phyloP scores from a whole-genome alignment of 768 basidiomycete species.

The Rhodotorula graminis region DNA sequence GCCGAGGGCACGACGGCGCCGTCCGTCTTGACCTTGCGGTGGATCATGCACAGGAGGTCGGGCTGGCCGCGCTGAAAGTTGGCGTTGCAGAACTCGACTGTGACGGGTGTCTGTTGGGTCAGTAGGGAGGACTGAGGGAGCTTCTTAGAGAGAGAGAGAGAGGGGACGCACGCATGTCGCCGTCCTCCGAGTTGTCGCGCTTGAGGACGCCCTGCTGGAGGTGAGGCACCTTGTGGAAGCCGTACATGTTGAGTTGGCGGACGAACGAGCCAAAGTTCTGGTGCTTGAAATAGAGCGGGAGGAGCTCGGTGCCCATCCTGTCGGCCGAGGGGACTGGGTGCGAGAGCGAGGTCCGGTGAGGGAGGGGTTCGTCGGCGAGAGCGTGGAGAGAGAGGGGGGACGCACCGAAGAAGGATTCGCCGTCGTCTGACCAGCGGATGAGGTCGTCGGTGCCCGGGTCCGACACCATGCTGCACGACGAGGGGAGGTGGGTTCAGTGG shows the following conservation, averaged over 20 bases:
- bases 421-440: conserved; percentile 85
- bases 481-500: neutral
- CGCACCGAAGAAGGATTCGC: conserved; percentile 86
- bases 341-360: neutral
- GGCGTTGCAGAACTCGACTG: conserved; percentile 77
- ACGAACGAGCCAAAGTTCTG: conserved; percentile 90
- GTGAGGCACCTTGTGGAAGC: conserved; percentile 86
- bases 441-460: conserved; percentile 74
- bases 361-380: too few species aligned
- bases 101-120: neutral
- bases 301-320: conserved; percentile 78
- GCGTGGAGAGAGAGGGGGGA: neutral
- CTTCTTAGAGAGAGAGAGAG: too few species aligned
- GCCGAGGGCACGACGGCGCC: conserved; percentile 1
- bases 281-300: conserved; percentile 96
- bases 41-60: conserved; percentile 78
- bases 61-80: conserved; percentile 68
- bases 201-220: conserved; percentile 89
- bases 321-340: conserved; percentile 74
- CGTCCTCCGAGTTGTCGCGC: conserved; percentile 60
- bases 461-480: conserved; percentile 71
- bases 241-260: conserved; percentile 91
- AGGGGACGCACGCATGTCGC: conserved; percentile 58
- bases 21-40: conserved; percentile 56
- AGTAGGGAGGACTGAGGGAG: neutral